Conservation (phyloP, 2,329 filamentous ascomycete genomes). For the Pleomassaria siparia region DNA sequence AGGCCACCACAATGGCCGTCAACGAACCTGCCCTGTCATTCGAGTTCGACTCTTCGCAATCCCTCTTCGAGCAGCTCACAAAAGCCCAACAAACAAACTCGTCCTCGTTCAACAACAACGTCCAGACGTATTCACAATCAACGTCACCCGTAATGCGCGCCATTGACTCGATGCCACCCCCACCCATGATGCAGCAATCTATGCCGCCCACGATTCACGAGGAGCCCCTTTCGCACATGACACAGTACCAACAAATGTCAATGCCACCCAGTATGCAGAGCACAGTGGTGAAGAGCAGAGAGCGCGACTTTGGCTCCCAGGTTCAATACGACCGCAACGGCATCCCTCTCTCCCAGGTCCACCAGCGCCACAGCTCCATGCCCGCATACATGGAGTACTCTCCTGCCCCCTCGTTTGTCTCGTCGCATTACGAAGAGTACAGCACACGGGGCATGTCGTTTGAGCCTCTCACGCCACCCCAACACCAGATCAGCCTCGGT, state of each 20-base stretch:
- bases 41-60: conserved; percentile 98
- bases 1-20: conserved; percentile 93
- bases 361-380: conserved; percentile 98
- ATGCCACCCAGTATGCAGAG: conserved; percentile 74
- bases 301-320: conserved; percentile 73
- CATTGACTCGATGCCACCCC: conserved; percentile 92
- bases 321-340: conserved; percentile 92
- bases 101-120: conserved; percentile 82
- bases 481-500: conserved; percentile 78
- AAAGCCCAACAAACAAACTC: conserved; percentile 99
- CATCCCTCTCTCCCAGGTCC: conserved; percentile 76
- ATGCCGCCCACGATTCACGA: conserved; percentile 58
- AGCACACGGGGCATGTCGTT: conserved; percentile 94
- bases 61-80: conserved; percentile 97
- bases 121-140: conserved; percentile 71
- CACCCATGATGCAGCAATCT: conserved; percentile 71
- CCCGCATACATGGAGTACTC: conserved; percentile 98
- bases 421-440: conserved; percentile 98
- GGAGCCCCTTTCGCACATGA: conserved; percentile 62
- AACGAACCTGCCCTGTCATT: conserved; percentile 97
- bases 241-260: conserved; percentile 72
- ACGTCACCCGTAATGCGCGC: conserved; percentile 87
- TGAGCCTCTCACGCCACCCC: conserved; percentile 93
- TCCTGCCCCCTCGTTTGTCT: conserved; percentile 94
- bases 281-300: conserved; percentile 75